These are phyloP conservation scores for Naganishia vaughanmartiniae DNA, from an alignment of 768 basidiomycete genomes.

Conservation along the genomic window DNA sequence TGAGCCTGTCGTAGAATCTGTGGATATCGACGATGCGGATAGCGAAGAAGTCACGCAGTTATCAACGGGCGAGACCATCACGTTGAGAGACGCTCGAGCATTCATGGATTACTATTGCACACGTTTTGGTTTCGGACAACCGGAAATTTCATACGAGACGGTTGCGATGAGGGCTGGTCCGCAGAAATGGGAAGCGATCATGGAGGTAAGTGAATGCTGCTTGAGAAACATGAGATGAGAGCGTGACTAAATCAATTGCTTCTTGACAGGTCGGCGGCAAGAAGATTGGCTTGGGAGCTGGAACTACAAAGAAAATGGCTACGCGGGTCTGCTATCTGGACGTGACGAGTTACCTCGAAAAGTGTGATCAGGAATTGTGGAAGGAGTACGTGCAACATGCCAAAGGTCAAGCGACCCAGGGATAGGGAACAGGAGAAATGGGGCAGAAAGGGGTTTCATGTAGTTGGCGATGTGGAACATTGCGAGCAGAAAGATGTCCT, in stretches of 20 bases:
- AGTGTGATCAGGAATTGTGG: slow-evolving; percentile 80
- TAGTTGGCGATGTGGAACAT: no score
- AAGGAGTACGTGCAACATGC: slow-evolving; percentile 58
- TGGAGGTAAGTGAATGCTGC: slow-evolving; percentile 50
- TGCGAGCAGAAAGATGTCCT: no score
- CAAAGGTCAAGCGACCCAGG: slow-evolving; percentile 58
- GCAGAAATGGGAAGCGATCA: slow-evolving; percentile 66
- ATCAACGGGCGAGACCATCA: slow-evolving; percentile 65
- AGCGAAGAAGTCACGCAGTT: slow-evolving; percentile 20
- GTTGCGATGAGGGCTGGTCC: slow-evolving; percentile 24
- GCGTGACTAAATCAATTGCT: neutral
- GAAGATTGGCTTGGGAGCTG: slow-evolving; percentile 76
- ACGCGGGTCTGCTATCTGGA: slow-evolving; percentile 76
- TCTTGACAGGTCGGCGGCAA: slow-evolving; percentile 61
- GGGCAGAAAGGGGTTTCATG: neutral
- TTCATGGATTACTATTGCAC: slow-evolving; percentile 97
- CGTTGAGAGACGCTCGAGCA: slow-evolving; percentile 69
- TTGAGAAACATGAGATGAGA: slow-evolving; percentile 34
- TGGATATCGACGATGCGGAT: slow-evolving; percentile 49
- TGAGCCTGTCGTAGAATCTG: slow-evolving; percentile 36
- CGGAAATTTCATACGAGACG: slow-evolving; percentile 62
- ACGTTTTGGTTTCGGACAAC: slow-evolving; percentile 68
- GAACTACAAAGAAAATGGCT: slow-evolving; percentile 68
- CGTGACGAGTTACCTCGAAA: slow-evolving; percentile 79
- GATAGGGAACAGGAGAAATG: neutral